Conservation (phyloP, 2,329 filamentous ascomycete genomes). For the Pseudocercospora fijiensis region DNA sequence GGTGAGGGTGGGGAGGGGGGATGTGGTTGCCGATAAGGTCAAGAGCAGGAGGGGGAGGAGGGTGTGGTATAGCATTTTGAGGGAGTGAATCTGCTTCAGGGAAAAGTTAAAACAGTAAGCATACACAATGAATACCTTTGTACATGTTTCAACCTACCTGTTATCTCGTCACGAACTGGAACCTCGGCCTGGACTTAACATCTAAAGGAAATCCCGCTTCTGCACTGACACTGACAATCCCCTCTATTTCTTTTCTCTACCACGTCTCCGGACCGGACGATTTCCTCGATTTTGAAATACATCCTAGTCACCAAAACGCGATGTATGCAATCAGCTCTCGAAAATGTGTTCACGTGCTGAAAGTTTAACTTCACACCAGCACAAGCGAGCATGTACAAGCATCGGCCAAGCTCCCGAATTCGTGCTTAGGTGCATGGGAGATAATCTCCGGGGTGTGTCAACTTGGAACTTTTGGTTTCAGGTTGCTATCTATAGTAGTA, state of each 20-base stretch:
- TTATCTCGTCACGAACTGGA: too few relatives aligned
- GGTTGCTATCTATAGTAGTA: too few relatives aligned
- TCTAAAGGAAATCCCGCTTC: background rate
- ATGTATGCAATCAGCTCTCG: background rate
- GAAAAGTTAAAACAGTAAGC: too few relatives aligned
- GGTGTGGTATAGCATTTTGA: constrained; percentile 14
- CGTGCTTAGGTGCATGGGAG: background rate
- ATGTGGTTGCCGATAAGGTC: constrained; percentile 9
- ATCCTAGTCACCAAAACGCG: background rate
- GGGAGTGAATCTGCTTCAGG: too few relatives aligned
- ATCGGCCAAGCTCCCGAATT: constrained; percentile 1
- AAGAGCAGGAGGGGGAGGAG: constrained; percentile 16
- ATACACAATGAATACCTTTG: too few relatives aligned
- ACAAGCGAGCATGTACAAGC: background rate
- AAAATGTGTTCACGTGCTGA: background rate
- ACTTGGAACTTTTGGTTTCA: background rate
- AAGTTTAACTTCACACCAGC: background rate
- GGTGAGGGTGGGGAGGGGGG: constrained; percentile 19
- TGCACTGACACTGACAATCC: background rate
- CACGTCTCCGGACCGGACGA: background rate
- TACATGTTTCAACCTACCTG: too few relatives aligned
- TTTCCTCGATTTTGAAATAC: background rate
- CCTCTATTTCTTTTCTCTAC: background rate
- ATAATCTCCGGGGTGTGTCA: background rate
- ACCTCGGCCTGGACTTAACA: background rate